Percentiles rank a stretch among this genome's conserved stretches.
Conservation (phyloP, 768 basidiomycete genomes). For the Lentinus tigrinus region DNA sequence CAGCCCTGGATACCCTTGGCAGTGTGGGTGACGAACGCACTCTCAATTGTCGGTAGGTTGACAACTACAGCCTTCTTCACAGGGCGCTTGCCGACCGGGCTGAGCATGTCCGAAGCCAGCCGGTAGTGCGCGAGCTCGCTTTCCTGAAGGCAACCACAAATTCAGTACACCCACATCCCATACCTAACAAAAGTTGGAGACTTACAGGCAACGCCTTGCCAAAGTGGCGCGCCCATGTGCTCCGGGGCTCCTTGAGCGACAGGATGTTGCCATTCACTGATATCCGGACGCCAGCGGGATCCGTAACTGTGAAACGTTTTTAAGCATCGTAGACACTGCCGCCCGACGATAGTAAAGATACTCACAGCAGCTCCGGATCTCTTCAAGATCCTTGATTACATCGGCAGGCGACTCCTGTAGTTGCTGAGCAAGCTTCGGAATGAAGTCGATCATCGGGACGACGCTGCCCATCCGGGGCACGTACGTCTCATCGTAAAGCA, state of each 20-base stretch:
- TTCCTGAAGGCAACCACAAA: conserved; percentile 34
- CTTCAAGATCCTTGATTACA: conserved; percentile 74
- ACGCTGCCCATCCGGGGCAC: conserved; percentile 68
- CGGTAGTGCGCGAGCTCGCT: conserved; percentile 65
- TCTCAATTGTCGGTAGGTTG: conserved; percentile 92
- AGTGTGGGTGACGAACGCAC: conserved; percentile 78
- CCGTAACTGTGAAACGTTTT: conserved; percentile 56
- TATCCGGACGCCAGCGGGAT: conserved; percentile 82
- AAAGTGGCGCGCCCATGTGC: conserved; percentile 75
- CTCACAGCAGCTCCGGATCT: conserved; percentile 68
- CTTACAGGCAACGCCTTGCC: conserved; percentile 54
- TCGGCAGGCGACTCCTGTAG: conserved; percentile 71
- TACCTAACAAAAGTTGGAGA: background rate
- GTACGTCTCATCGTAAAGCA: conserved; percentile 68
- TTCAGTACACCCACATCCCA: background rate
- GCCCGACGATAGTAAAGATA: too few species aligned
- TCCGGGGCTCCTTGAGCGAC: conserved; percentile 64
- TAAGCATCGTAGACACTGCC: background rate
- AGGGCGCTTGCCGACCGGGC: conserved; percentile 70
- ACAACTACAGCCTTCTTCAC: conserved; percentile 78
- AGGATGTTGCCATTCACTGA: conserved; percentile 89
- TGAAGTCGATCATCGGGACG: conserved; percentile 73
- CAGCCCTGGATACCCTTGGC: conserved; percentile 80
- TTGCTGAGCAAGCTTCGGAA: conserved; percentile 69
- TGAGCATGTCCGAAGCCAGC: conserved; percentile 66